Evolutionary conservation across 306 rosid genomes (phyloP), one percentile per base, ranked within the genome.

Genomic region (Cercis canadensis): DNA sequence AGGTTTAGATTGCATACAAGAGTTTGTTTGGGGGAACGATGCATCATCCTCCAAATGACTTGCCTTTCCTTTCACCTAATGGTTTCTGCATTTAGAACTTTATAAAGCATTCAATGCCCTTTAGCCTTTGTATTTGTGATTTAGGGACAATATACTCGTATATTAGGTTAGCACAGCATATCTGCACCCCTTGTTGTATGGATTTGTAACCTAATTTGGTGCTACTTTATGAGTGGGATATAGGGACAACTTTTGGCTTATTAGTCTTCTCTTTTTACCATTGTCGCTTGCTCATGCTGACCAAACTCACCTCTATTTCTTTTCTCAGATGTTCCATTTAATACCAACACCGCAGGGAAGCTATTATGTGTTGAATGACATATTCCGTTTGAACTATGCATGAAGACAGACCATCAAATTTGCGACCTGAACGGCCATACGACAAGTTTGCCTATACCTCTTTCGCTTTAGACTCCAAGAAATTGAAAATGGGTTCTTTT

Each of bases 331-430:
- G 98, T 93, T 93, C 86, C 98, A 93, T 83, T 84, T 93, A 94
- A 90, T 93, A 62, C 98, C 98, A 57, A 87, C 96, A n/a, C 88
- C 85, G 9, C 90, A 81, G 73, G 93, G 90, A 71, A 90, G 96
- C 90, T 93, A 85, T 65, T 90, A 82, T 62, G 98, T 93, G 72
- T 81, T 80, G 80, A 93, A 93, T 69, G 98, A 93, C 79, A 86
- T 93, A 62, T 93, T 93, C 86, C 93, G 98, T 24, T 78, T 93
- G 89, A 93, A 93, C 82, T 93, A 93, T 52, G 98, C 98, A 0
- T 93, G 90, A 93, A 75, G 77, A 68, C 50, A 44, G 24, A 74
- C 54, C 17, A 0, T 17, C 1, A 54, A 37, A 12, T 58, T 16
- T 59, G 57, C 75, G 77, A 44, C 66, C 75, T 64, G 72, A 58